These are phyloP conservation scores for Chaetomium fimeti DNA, from an alignment of 495 filamentous ascomycete species.

Conservation along the genomic window DNA sequence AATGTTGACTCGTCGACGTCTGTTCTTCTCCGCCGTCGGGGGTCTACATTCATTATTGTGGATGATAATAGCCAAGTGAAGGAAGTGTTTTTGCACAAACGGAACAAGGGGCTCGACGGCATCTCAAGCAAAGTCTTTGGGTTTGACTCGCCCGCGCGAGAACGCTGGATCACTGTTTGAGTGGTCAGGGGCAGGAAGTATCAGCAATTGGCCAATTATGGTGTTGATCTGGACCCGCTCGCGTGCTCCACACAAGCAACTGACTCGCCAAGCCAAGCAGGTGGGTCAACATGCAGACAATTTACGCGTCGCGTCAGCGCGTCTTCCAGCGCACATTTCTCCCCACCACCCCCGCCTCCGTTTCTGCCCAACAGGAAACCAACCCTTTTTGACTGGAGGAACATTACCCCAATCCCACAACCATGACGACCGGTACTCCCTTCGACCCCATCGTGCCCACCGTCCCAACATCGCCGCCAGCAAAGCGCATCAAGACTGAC, in stretches of 20 bases:
- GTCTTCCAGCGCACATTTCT: conserved; percentile 15
- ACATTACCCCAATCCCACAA: conserved; percentile 23
- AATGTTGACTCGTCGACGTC: background rate
- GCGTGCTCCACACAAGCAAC: too few relatives aligned
- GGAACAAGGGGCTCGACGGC: too few relatives aligned
- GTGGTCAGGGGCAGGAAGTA: background rate
- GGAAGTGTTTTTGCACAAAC: too few relatives aligned
- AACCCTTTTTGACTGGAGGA: background rate
- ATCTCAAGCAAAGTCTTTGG: too few relatives aligned
- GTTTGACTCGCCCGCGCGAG: background rate
- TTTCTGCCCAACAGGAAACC: conserved; percentile 11
- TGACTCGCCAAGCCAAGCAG: background rate
- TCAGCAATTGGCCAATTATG: conserved; percentile 21
- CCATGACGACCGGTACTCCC: conserved; percentile 56
- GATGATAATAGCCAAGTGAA: background rate
- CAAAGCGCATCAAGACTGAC: conserved; percentile 50
- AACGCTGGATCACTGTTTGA: too few relatives aligned
- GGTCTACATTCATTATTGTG: too few relatives aligned
- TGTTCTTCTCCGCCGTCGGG: background rate
- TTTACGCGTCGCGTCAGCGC: conserved; percentile 37
- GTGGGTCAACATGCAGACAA: conserved; percentile 7
- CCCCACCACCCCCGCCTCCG: background rate
- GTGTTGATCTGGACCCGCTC: background rate
- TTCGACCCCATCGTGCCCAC: conserved; percentile 37
- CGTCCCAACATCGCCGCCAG: conserved; percentile 44